Percentiles rank a stretch among this genome's conserved stretches.
phyloP scores from a whole-genome alignment of 176 grass and related monocot species.

The Oryza glumipatula region DNA sequence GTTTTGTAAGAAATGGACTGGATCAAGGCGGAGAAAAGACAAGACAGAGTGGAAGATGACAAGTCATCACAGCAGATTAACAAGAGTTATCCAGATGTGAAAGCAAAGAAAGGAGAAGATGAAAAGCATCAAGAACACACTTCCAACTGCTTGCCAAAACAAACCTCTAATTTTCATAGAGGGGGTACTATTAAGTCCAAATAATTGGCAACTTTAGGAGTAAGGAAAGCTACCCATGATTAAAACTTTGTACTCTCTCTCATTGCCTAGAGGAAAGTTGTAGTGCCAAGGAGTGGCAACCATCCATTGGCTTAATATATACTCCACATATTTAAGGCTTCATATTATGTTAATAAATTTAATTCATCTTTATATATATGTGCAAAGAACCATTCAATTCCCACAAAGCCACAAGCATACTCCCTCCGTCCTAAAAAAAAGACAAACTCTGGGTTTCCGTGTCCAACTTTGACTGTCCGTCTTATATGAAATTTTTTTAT shows the following conservation, averaged over 20 bases:
- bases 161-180: conserved; percentile 4
- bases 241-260: background rate
- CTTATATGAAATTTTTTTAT: too few relatives aligned
- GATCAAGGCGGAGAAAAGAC: background rate
- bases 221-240: conserved; percentile 9
- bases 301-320: conserved; percentile 15
- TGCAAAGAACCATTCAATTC: conserved; percentile 1
- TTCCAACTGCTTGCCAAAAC: conserved; percentile 33
- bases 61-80: conserved; percentile 15
- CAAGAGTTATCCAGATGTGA: conserved; percentile 5
- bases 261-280: conserved; percentile 30
- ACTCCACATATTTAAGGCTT: background rate
- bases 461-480: too few relatives aligned
- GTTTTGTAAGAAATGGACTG: background rate
- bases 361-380: background rate
- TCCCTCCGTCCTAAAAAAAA: too few relatives aligned
- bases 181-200: background rate
- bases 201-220: conserved; percentile 33
- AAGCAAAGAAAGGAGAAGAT: background rate
- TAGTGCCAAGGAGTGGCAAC: conserved; percentile 24
- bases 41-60: conserved; percentile 2
- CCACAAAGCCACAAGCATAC: background rate
- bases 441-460: too few relatives aligned
- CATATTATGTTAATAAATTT: background rate
- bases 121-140: conserved; percentile 27